Base-by-base conservation (phyloP, 2,329 filamentous ascomycete genomes). In the Calonectria pseudoturangicola region DNA sequence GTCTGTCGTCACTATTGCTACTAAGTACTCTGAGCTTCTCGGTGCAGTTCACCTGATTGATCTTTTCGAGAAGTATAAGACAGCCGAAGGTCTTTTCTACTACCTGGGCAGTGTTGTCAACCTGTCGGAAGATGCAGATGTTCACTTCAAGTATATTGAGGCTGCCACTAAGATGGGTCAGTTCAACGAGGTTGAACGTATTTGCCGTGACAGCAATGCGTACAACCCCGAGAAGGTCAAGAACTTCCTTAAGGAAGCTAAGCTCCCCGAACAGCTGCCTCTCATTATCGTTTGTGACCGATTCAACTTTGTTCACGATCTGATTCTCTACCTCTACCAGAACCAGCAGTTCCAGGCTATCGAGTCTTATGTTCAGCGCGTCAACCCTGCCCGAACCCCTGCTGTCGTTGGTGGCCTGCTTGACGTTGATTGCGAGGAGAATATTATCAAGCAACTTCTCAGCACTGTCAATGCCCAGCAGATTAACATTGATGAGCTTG, bases 311-410 rank as follows among this genome's bases (percentile, higher is more conserved):
- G 95, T 98, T 50, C 97, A 99, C 82, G 97, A 99, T 81, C 86
- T 99, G 81, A 95, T 99, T 54, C 90, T 99, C 27, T 98, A 97
- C 86, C 91, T 99, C 10, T 99, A 99, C 88, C 97, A 98, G 89
- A 98, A 98, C 86, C 96, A 99, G 86, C 96, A 98, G 83, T 99
- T 98, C 90, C 95, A 98, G 87, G 98, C 97, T 1, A 99, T 99
- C 76, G 97, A 99, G 87, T 93, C 97, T 12, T 99, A 99, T 79
- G 97, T 99, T 33, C 97, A 99, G 88, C 93, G 95, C 54, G 96
- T 99, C 79, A 99, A 99, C 86, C 96, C 97, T 7, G 89, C 93
- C 18, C 90, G 97, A 79, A 97, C 97, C 7, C 97, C 97, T 6
- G 94, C 95, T 70, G 97, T 99, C 73, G 92, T 99, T 77, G 97